Conservation (phyloP, 768 basidiomycete genomes). For the Mycena filopes region DNA sequence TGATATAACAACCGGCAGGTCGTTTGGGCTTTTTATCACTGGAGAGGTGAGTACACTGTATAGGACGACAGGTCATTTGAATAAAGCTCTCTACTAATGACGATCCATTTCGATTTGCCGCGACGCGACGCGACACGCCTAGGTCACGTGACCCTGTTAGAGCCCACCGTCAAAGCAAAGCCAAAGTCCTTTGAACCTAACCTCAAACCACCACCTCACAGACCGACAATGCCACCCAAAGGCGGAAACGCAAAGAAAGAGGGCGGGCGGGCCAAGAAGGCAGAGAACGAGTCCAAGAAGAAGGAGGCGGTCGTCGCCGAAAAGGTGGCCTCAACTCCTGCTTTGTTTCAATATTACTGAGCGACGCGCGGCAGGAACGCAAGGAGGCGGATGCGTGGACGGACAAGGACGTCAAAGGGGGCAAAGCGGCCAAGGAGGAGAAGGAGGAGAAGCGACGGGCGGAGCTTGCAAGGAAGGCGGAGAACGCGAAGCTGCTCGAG, state of each 20-base stretch:
- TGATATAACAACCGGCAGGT: too few relatives aligned
- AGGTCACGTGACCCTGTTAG: not conserved
- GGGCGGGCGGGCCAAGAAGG: slow-evolving; percentile 88
- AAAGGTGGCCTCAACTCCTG: slow-evolving; percentile 50
- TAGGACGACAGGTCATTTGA: too few relatives aligned
- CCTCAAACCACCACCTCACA: not conserved
- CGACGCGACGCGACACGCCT: slow-evolving; percentile 10
- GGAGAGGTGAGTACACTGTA: too few relatives aligned
- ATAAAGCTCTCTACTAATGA: too few relatives aligned
- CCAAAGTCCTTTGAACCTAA: not conserved
- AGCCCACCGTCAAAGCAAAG: too few relatives aligned
- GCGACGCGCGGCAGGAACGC: slow-evolving; percentile 61
- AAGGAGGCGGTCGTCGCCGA: slow-evolving; percentile 67
- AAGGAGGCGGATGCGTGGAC: slow-evolving; percentile 78
- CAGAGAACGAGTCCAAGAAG: slow-evolving; percentile 90
- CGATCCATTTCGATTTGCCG: too few relatives aligned
- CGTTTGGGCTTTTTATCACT: too few relatives aligned
- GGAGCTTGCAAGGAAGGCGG: slow-evolving; percentile 81
- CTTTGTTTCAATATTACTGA: slow-evolving; percentile 5
- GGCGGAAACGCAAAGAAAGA: slow-evolving; percentile 94
- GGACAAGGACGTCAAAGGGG: slow-evolving; percentile 67
- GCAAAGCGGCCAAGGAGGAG: slow-evolving; percentile 73
- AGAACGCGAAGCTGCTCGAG: slow-evolving; percentile 29
- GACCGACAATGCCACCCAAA: slow-evolving; percentile 79
- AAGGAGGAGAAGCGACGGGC: slow-evolving; percentile 85